Base-by-base conservation (phyloP, 352 stramenopile species). In the Elongisporangium prolatum region DNA sequence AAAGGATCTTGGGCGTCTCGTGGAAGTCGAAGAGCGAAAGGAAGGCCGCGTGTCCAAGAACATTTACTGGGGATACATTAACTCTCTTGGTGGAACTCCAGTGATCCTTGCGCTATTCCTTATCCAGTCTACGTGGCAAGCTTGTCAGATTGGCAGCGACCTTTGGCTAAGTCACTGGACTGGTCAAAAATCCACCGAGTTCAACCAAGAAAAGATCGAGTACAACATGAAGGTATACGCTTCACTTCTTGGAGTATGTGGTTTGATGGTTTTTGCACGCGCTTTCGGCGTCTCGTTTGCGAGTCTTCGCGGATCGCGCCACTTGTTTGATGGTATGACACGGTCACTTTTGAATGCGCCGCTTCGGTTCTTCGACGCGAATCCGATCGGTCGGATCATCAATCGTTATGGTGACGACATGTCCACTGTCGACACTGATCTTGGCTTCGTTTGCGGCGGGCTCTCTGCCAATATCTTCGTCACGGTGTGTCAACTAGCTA, bases 331-430 rank as follows among this genome's bases (percentile, higher is more conserved):
- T 52, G 66, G 78, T 34, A 83, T 98, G 63, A 96, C 89, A 11
- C 53, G 77, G 20, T 80, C 78, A 21, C 79, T 98, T 16, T 60
- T 98, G 18, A 70, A 75, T 48, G 91, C 92, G 17, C 90, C 92
- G 6, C 80, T 97, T 38, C 65, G 79, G 3, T 98, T 98, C 69
- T 98, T 97, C 65, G 89, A 98, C 63, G 82, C 75, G 5, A 97
- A 93, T 57, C 93, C 91, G 6, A 74, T 95, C 21, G 89, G 91
- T 1, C 73, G 89, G 54, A 90, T 97, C 54, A 38, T 97, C 11
- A 96, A 94, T 58, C 78, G 94, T 13, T 98, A 97, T 51, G 68
- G 75, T 38, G 81, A 76, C 10, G 91, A 97, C 60, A 93, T 97
- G 69, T 77, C 90, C 34, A 84, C 85, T 14, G 67, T 97, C 11